phyloP scores from a whole-genome alignment of 768 basidiomycete species.

The Phlebiopsis flavidoalba region DNA sequence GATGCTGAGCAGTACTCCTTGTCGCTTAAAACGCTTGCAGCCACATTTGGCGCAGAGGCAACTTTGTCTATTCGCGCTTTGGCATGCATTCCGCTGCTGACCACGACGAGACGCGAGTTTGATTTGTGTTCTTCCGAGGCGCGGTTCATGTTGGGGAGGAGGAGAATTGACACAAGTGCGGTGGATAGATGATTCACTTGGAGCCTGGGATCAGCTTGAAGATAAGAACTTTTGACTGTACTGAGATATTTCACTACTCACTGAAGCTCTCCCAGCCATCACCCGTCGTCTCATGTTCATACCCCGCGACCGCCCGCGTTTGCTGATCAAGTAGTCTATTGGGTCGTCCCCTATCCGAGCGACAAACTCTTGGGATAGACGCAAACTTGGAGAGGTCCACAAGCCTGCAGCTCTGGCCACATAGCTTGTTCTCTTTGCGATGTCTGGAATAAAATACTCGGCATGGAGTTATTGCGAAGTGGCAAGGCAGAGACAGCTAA shows the following conservation, averaged over 20 bases:
- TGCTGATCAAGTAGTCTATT: slow-evolving; percentile 24
- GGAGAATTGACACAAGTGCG: slow-evolving; percentile 33
- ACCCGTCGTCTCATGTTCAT: slow-evolving; percentile 21
- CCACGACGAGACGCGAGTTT: slow-evolving; percentile 28
- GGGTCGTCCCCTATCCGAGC: slow-evolving; percentile 15
- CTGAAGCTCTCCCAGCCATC: slow-evolving; percentile 28
- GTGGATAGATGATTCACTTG: slow-evolving; percentile 44
- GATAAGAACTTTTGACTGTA: not conserved
- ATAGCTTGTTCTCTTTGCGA: slow-evolving; percentile 12
- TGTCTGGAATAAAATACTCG: slow-evolving; percentile 17
- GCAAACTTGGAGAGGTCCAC: slow-evolving; percentile 24
- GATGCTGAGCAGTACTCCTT: slow-evolving; percentile 21
- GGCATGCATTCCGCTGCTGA: slow-evolving; percentile 37
- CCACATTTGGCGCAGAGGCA: slow-evolving; percentile 4
- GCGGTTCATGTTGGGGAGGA: slow-evolving; percentile 38
- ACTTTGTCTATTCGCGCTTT: slow-evolving; percentile 7
- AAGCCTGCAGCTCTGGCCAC: slow-evolving; percentile 15
- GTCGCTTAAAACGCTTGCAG: slow-evolving; percentile 25
- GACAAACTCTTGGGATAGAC: slow-evolving; percentile 23
- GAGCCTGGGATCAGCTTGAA: slow-evolving; percentile 25
- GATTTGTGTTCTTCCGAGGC: slow-evolving; percentile 25
- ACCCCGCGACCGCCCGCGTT: slow-evolving; percentile 20
- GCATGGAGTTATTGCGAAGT: not conserved
- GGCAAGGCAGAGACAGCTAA: slow-evolving; percentile 16
- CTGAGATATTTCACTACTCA: slow-evolving; percentile 7